Evolutionary conservation across 768 basidiomycete species (phyloP).

Genomic region (Tylopilus rubrobrunneus): DNA sequence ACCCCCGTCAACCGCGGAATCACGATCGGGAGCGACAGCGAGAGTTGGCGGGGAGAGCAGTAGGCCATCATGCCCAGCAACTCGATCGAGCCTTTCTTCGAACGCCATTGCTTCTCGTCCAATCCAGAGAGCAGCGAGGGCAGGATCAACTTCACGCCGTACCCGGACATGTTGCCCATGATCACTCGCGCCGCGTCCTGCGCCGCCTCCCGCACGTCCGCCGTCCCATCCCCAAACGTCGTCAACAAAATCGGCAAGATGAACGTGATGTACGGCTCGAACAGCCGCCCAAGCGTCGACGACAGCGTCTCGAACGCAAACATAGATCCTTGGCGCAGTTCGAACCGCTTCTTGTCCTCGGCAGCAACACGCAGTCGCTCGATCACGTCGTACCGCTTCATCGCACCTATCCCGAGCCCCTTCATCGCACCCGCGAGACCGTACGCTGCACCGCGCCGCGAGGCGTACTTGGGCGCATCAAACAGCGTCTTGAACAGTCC

Average conservation of each 20-base stretch:
- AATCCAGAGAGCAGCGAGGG: constrained; percentile 86
- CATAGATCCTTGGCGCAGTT: constrained; percentile 89
- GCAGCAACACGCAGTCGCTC: constrained; percentile 65
- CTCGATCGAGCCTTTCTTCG: constrained; percentile 97
- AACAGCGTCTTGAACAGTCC: constrained; percentile 74
- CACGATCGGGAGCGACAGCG: constrained; percentile 91
- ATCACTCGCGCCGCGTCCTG: constrained; percentile 90
- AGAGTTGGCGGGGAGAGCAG: constrained; percentile 92
- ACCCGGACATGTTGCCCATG: constrained; percentile 92
- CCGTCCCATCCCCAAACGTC: constrained; percentile 80
- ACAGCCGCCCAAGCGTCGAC: constrained; percentile 78
- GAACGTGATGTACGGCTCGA: constrained; percentile 88
- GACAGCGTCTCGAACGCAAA: constrained; percentile 94
- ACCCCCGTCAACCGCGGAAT: constrained; percentile 95
- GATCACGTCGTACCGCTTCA: constrained; percentile 83
- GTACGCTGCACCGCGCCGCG: constrained; percentile 95
- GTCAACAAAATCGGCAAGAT: constrained; percentile 80
- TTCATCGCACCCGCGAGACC: constrained; percentile 90
- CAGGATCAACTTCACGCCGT: constrained; percentile 93
- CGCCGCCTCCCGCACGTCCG: constrained; percentile 91
- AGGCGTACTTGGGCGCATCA: constrained; percentile 80
- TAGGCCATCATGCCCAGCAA: constrained; percentile 98
- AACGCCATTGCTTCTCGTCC: constrained; percentile 98
- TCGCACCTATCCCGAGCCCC: constrained; percentile 80
- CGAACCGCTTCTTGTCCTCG: constrained; percentile 87